Conservation (phyloP, 371 early-diverging fungal species). For the Rhizomucor pusillus region DNA sequence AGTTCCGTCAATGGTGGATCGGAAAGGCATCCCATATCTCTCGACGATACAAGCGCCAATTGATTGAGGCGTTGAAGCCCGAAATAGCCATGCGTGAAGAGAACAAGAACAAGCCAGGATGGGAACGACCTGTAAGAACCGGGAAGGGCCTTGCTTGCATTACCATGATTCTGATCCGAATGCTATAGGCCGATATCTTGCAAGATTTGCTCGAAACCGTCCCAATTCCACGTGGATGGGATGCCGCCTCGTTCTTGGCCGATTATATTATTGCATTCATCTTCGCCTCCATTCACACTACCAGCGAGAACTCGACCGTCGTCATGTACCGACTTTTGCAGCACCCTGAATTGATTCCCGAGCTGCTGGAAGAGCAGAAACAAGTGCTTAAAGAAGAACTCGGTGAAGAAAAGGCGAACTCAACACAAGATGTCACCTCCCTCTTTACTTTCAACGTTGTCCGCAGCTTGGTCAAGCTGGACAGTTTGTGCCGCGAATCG, state of each 20-base stretch:
- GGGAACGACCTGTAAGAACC: conserved; percentile 15
- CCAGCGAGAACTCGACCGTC: conserved; percentile 29
- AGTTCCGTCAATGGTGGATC: conserved; percentile 16
- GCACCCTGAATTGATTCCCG: conserved; percentile 37
- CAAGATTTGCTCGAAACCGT: conserved; percentile 19
- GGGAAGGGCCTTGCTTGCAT: too few relatives aligned
- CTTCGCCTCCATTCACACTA: conserved; percentile 42
- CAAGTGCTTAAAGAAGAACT: conserved; percentile 18
- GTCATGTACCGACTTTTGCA: conserved; percentile 38
- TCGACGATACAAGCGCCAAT: not conserved
- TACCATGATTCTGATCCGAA: not conserved
- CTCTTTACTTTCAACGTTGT: conserved; percentile 24
- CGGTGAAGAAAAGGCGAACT: conserved; percentile 5
- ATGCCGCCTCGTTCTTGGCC: conserved; percentile 1
- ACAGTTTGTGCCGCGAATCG: conserved; percentile 50
- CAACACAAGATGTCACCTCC: conserved; percentile 4
- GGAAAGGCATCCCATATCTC: conserved; percentile 4
- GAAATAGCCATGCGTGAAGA: conserved; percentile 5
- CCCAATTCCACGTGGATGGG: not conserved
- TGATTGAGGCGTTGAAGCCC: conserved; percentile 3
- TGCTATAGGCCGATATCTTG: conserved; percentile 17
- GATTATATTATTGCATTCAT: conserved; percentile 25
- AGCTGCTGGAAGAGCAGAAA: conserved; percentile 42
- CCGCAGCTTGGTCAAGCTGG: conserved; percentile 43
- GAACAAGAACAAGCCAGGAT: conserved; percentile 1